Conservation (phyloP, 306 rosid genomes). For the Fragaria iinumae region DNA sequence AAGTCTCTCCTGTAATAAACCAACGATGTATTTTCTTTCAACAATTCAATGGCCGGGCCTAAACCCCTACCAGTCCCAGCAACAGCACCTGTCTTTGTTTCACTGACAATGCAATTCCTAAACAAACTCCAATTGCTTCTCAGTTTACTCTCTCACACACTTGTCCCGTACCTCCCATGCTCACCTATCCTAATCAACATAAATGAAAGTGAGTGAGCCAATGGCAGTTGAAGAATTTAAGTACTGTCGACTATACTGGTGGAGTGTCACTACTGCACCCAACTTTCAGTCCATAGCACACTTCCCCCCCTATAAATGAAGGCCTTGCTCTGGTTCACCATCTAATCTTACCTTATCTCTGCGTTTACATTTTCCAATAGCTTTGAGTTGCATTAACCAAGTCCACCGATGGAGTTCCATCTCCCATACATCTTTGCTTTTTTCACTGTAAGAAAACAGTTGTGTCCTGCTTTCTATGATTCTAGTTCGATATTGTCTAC, state of each 20-base stretch:
- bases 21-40: background rate
- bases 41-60: background rate
- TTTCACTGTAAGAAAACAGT: constrained; percentile 44
- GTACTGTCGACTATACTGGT: constrained; percentile 23
- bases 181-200: constrained; percentile 38
- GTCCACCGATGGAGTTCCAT: constrained; percentile 38
- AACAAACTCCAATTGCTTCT: background rate
- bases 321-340: constrained; percentile 3
- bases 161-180: background rate
- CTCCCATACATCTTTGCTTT: constrained; percentile 35
- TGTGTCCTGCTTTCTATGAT: background rate
- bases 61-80: background rate
- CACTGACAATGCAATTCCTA: background rate
- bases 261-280: background rate
- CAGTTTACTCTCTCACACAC: background rate
- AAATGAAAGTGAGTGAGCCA: constrained; percentile 29
- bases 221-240: constrained; percentile 56
- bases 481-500: background rate
- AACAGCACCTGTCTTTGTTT: background rate
- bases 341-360: constrained; percentile 11
- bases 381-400: background rate
- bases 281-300: background rate
- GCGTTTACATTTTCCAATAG: constrained; percentile 6
- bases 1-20: background rate
- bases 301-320: constrained; percentile 29